These are phyloP conservation scores for Peribolospora baueri DNA, from an alignment of 768 basidiomycete species.

Conservation along the genomic window DNA sequence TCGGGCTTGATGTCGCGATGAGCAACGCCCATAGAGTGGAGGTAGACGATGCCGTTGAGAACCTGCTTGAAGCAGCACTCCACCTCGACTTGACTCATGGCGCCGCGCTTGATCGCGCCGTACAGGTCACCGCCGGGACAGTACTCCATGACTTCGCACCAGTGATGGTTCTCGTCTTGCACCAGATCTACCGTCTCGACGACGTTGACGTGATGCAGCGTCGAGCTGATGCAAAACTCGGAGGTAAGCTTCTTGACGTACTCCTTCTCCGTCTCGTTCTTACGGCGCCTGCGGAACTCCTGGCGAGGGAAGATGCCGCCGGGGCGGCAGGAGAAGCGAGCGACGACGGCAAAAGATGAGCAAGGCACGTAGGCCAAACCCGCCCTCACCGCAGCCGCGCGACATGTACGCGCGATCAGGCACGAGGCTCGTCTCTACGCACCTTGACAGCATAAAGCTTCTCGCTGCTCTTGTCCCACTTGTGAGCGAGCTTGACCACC, in stretches of 20 bases:
- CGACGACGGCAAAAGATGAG: background rate
- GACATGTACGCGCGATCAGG: background rate
- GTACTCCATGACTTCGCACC: constrained; percentile 99
- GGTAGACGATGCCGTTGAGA: constrained; percentile 59
- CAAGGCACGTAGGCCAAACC: background rate
- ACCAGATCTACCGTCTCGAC: constrained; percentile 98
- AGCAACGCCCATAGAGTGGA: constrained; percentile 89
- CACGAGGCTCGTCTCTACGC: constrained; percentile 10
- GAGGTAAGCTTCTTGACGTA: constrained; percentile 99
- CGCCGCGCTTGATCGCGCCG: constrained; percentile 93
- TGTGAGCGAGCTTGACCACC: constrained; percentile 85
- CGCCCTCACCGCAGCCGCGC: background rate
- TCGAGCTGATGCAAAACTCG: constrained; percentile 95
- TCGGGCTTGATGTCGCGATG: constrained; percentile 97
- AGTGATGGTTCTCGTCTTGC: constrained; percentile 87
- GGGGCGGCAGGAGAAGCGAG: background rate
- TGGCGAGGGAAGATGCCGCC: constrained; percentile 17
- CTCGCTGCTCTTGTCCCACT: constrained; percentile 77
- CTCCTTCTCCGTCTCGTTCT: constrained; percentile 96
- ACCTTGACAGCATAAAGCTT: constrained; percentile 97
- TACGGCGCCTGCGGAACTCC: constrained; percentile 95
- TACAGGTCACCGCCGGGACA: constrained; percentile 92
- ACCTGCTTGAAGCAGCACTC: constrained; percentile 98
- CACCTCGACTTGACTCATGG: constrained; percentile 71
- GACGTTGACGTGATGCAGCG: constrained; percentile 48